phyloP scores from a whole-genome alignment of 192 early-diverging fungal species.

The Gaertneriomyces sp. region DNA sequence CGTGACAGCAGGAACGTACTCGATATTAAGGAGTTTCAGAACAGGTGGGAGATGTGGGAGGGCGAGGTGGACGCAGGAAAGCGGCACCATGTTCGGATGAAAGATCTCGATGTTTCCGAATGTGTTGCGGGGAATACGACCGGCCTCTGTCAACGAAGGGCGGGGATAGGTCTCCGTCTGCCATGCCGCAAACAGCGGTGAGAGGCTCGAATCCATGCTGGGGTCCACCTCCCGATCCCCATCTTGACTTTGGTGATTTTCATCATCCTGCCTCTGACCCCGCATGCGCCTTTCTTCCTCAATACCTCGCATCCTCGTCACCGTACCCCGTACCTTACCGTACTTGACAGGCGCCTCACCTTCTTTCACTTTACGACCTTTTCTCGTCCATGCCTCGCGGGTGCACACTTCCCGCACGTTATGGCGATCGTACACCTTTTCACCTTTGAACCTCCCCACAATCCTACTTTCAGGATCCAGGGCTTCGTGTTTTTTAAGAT shows the following conservation, averaged over 20 bases:
- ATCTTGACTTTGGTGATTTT: slow-evolving; percentile 12
- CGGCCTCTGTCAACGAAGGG: slow-evolving; percentile 58
- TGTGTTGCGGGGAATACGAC: slow-evolving; percentile 68
- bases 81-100: slow-evolving; percentile 77
- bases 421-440: slow-evolving; percentile 73
- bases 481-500: slow-evolving; percentile 75
- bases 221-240: slow-evolving; percentile 8
- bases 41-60: too few relatives aligned
- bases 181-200: slow-evolving; percentile 77
- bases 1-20: too few relatives aligned
- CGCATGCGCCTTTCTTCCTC: slow-evolving; percentile 26
- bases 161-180: slow-evolving; percentile 69
- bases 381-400: slow-evolving; percentile 61
- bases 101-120: slow-evolving; percentile 88
- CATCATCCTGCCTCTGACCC: too few relatives aligned
- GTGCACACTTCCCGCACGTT: slow-evolving; percentile 63
- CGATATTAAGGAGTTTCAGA: too few relatives aligned
- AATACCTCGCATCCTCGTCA: slow-evolving; percentile 40
- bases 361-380: slow-evolving; percentile 50
- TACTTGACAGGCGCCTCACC: slow-evolving; percentile 44
- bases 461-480: slow-evolving; percentile 57
- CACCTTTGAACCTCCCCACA: slow-evolving; percentile 71
- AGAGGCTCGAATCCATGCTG: slow-evolving; percentile 28
- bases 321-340: slow-evolving; percentile 46
- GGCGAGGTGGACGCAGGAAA: slow-evolving; percentile 67